A percentile compares a stretch with the other conserved stretches of the same genome.
Evolutionary conservation across 2,329 filamentous ascomycete species (phyloP).

Genomic region (Taxawa tesnikishii): DNA sequence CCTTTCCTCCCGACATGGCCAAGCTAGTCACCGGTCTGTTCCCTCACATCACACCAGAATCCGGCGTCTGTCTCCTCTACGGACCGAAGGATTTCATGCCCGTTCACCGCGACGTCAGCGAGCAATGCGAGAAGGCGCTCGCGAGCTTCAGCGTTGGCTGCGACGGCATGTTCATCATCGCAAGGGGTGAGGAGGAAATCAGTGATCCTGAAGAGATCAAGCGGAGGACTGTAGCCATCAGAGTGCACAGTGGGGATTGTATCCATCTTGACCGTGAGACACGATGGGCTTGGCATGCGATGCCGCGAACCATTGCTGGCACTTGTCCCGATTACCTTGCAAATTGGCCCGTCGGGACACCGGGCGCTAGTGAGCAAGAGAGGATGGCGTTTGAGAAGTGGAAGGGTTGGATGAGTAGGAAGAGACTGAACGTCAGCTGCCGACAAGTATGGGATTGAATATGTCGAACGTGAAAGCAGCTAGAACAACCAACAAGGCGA

Average conservation of each 20-base stretch:
- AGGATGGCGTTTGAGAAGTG: constrained; percentile 22
- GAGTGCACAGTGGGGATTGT: constrained; percentile 8
- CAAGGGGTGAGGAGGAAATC: constrained; percentile 4
- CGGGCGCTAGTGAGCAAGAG: constrained; percentile 8
- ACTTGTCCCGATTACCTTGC: constrained; percentile 8
- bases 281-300: constrained; percentile 11
- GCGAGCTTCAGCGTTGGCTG: constrained; percentile 10
- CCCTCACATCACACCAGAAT: constrained; percentile 8
- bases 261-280: constrained; percentile 8
- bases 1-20: constrained; percentile 8
- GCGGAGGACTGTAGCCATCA: constrained; percentile 8
- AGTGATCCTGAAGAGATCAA: constrained; percentile 13
- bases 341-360: constrained; percentile 16
- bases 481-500: no score
- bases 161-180: constrained; percentile 10
- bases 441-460: constrained; percentile 25
- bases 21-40: constrained; percentile 6
- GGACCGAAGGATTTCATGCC: constrained; percentile 10
- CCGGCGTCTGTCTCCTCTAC: constrained; percentile 9
- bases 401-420: constrained; percentile 26
- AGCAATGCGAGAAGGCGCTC: constrained; percentile 6
- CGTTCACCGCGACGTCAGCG: constrained; percentile 10
- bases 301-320: constrained; percentile 8
- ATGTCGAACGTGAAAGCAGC: no score
- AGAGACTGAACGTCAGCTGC: constrained; percentile 27